Base-by-base conservation (phyloP, 306 rosid species). In the Carpinus fangiana region DNA sequence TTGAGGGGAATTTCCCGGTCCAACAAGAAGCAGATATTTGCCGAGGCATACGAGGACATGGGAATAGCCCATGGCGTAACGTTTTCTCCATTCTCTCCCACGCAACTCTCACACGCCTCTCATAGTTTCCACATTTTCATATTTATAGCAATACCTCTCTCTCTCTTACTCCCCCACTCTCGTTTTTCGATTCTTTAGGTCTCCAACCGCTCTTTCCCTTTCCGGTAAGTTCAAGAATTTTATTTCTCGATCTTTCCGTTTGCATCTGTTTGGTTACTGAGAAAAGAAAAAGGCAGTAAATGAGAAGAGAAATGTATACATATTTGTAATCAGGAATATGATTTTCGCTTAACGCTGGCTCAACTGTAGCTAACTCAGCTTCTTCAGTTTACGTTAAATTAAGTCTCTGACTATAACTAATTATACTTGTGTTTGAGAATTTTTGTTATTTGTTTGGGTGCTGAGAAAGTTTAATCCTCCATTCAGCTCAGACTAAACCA, bases 71-170 rank as follows among this genome's bases (percentile, higher is more conserved):
- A 89, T 85, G 95, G 60, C 79, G 62, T 71, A 90, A 69, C 93
- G 97, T 82, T 90, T 75, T 50, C 61, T 67, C 77, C 96, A 52
- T 78, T 79, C 73, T 72, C 82, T 83, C 12, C 20, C 98, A 94
- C 97, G 97, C 98, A 86, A 87, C 81, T n/a, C 72, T 89, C 93
- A 82, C 97, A 84, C 89, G 86, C 88, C 75, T 72, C 81, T 54
- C 34, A 31, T 55, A 67, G 53, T 62, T 28, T 36, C 54, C 79
- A 28, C 2, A 16, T 66, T 41, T 41, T 0, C 57, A 31, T 17
- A 0, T 26, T 65, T 43, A 48, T 81, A 45, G 79, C 6, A 59
- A 38, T 70, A 3, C 74, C 34, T 43, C 26, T 9, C 26, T 9
- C 28, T 18, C 5, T 7, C 80, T 0, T 38, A 43, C 77, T 66